Evolutionary conservation across 495 filamentous ascomycete species (phyloP).

Genomic region (Penicillium paxilli): DNA sequence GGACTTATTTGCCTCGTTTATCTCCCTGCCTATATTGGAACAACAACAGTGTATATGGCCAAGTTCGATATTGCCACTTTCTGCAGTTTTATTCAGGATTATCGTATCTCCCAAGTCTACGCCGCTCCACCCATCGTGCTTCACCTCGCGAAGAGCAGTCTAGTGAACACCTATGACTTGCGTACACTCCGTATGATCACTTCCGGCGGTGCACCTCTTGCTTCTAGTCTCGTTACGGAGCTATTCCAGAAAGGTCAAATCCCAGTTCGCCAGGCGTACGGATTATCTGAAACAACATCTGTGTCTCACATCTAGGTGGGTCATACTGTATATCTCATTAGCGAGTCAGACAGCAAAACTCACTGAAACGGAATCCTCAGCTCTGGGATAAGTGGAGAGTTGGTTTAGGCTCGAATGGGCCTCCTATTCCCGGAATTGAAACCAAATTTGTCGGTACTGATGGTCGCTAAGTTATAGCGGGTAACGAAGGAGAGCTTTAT

Average conservation of each 20-base stretch:
- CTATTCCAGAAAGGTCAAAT: slow-evolving; percentile 65
- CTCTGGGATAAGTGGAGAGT: too few species aligned
- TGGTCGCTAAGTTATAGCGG: slow-evolving; percentile 34
- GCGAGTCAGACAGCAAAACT: too few species aligned
- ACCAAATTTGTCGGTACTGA: slow-evolving; percentile 63
- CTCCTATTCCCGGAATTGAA: slow-evolving; percentile 66
- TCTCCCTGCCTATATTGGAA: slow-evolving; percentile 57
- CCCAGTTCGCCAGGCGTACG: slow-evolving; percentile 72
- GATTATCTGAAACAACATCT: slow-evolving; percentile 59
- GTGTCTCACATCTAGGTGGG: too few species aligned
- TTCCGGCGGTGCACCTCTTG: slow-evolving; percentile 78
- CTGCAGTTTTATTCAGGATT: slow-evolving; percentile 64
- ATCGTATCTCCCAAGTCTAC: slow-evolving; percentile 70
- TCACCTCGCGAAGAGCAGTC: slow-evolving; percentile 61
- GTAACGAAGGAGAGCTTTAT: slow-evolving; percentile 53
- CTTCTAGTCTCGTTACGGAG: slow-evolving; percentile 66
- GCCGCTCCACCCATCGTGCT: slow-evolving; percentile 79
- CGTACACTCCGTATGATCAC: slow-evolving; percentile 66
- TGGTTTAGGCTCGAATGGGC: slow-evolving; percentile 37
- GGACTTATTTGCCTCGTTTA: slow-evolving; percentile 54
- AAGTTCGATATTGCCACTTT: slow-evolving; percentile 72
- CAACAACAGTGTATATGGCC: slow-evolving; percentile 53
- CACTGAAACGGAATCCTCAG: too few species aligned
- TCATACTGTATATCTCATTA: too few species aligned
- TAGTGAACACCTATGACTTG: slow-evolving; percentile 67